Evolutionary conservation across 1,284 basidiomycete species (phyloP).

Genomic region (Boletus semigastroideus): DNA sequence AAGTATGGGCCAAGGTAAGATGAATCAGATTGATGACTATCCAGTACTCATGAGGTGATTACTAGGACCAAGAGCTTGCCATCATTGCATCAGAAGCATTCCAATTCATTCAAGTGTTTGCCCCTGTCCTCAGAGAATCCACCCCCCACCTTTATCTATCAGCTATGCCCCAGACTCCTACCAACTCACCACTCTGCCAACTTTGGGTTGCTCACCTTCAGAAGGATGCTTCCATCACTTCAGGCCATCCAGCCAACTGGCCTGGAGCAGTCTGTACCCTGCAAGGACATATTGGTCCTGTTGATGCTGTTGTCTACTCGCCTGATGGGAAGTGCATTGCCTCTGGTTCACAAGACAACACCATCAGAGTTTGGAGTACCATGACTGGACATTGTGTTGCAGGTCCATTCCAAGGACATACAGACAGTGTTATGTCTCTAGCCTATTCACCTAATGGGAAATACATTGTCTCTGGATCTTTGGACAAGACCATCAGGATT

Average conservation of each 20-base stretch:
- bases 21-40: too few relatives aligned
- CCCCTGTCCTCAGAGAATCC: background rate
- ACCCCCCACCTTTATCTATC: background rate
- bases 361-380: background rate
- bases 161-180: background rate
- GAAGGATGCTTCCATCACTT: background rate
- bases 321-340: background rate
- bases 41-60: background rate
- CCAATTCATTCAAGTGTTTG: slow-evolving; percentile 3
- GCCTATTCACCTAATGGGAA: background rate
- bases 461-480: background rate
- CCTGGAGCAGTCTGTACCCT: background rate
- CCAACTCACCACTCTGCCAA: background rate
- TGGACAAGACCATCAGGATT: background rate
- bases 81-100: slow-evolving; percentile 1
- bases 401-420: background rate
- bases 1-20: slow-evolving; percentile 10
- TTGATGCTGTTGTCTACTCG: background rate
- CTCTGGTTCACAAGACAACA: background rate
- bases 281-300: background rate
- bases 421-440: background rate
- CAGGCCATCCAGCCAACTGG: background rate
- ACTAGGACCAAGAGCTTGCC: background rate
- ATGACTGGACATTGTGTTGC: background rate
- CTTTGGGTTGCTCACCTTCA: background rate